Evolutionary conservation across 305 asterid genomes (phyloP).

Genomic region (Rubia peregrina): DNA sequence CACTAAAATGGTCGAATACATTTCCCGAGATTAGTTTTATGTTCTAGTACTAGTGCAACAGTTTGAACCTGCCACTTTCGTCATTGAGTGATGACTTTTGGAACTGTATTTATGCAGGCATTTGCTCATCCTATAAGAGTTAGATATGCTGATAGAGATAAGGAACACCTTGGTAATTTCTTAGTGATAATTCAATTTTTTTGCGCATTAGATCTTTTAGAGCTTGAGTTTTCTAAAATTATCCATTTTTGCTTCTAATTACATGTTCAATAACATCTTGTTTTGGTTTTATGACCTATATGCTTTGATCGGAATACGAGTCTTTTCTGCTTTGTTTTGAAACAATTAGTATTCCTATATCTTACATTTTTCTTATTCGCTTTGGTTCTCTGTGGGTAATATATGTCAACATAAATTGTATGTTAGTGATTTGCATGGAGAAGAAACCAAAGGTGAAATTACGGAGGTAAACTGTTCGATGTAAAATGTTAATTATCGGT

Average conservation of each 20-base stretch:
- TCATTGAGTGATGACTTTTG: not conserved
- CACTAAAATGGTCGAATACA: slow-evolving; percentile 41
- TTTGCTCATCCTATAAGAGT: slow-evolving; percentile 43
- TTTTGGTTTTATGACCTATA: not conserved
- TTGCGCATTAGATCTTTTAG: too few species aligned
- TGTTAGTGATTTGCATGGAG: slow-evolving; percentile 69
- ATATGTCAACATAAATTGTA: slow-evolving; percentile 54
- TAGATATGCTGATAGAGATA: slow-evolving; percentile 71
- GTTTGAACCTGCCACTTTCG: not conserved
- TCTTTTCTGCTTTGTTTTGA: not conserved
- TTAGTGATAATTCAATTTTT: slow-evolving; percentile 9
- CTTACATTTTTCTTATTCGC: not conserved
- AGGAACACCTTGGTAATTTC: slow-evolving; percentile 61
- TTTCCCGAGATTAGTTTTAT: slow-evolving; percentile 70
- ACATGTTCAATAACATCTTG: not conserved
- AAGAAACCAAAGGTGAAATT: slow-evolving; percentile 54
- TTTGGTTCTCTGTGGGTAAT: slow-evolving; percentile 32
- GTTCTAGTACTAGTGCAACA: not conserved
- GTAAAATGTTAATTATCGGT: not conserved
- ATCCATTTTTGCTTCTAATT: too few species aligned
- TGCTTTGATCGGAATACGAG: not conserved
- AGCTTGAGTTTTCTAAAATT: not conserved
- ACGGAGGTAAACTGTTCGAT: slow-evolving; percentile 44
- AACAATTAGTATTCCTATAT: slow-evolving; percentile 18
- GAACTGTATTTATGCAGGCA: slow-evolving; percentile 32